phyloP scores from a whole-genome alignment of 106 monocot species.

The Dioscorea zingiberensis region DNA sequence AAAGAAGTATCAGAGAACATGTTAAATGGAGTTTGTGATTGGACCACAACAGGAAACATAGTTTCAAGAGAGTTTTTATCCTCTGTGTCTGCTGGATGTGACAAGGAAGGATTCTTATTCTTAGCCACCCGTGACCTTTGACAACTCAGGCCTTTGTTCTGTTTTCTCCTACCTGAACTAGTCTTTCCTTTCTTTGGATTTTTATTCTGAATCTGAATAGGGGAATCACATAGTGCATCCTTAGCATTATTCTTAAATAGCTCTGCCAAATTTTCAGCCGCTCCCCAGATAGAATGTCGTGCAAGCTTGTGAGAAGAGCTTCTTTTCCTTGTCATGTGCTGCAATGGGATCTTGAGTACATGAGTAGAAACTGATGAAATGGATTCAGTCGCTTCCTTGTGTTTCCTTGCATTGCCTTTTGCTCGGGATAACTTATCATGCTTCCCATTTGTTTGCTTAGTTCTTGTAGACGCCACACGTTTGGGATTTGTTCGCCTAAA shows the following conservation, averaged over 20 bases:
- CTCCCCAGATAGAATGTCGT: conserved; percentile 58
- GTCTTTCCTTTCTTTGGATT: conserved; percentile 20
- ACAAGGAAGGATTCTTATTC: conserved; percentile 9
- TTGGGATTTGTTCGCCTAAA: conserved; percentile 65
- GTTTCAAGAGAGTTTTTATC: conserved; percentile 7
- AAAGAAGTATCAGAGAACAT: background rate
- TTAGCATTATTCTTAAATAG: conserved; percentile 21
- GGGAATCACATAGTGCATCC: conserved; percentile 7
- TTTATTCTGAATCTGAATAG: conserved; percentile 4
- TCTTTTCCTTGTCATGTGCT: conserved; percentile 41
- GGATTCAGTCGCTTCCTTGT: conserved; percentile 6
- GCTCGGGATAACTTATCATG: conserved; percentile 8
- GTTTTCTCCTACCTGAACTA: conserved; percentile 8
- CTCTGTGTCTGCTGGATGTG: background rate
- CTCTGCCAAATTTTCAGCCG: conserved; percentile 22
- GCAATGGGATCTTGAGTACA: conserved; percentile 14
- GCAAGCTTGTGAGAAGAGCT: conserved; percentile 24
- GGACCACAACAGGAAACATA: background rate
- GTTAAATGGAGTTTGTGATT: no score
- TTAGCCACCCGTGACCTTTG: conserved; percentile 5
- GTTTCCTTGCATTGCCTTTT: conserved; percentile 20
- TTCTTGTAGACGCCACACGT: conserved; percentile 43
- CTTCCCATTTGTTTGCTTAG: conserved; percentile 13
- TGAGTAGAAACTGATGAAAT: conserved; percentile 9
- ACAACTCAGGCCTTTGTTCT: conserved; percentile 4